Base-by-base conservation (phyloP, 371 early-diverging fungal species). In the Paraphysoderma sedebokerense region DNA sequence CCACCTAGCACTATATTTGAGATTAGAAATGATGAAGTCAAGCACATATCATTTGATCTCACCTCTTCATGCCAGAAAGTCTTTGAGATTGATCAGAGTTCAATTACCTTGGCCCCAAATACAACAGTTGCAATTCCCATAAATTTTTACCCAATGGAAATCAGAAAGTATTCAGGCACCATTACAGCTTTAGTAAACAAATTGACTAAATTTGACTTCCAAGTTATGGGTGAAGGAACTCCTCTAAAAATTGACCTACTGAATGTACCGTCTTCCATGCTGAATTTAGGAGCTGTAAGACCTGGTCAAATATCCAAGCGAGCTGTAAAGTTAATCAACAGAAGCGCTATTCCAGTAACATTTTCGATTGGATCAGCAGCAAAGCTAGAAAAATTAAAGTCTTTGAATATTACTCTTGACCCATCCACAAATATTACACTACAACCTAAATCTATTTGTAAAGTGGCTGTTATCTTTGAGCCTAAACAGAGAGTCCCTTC, bases 281-380 rank as follows among this genome's bases (percentile, higher is more conserved):
- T 71, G 19, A 59, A 63, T 54, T 68, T 72, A 59, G 71, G 73
- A 0, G 62, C 73, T 0, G 49, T 66, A 7, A 46, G 65, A 4
- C 52, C 68, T 23, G 68, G 70, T 19, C 65, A 67, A 26, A 22
- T 46, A 8, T 51, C 54, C 5, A 33, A 40, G 6, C 40, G 52
- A 24, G 24, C 57, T 0, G 22, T 67, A 38, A 66, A 67, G 42
- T 26, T 72, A 29, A 44, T 60, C 32, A 72, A 72, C 52, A 62
- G 57, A 27, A 63, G 68, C 47, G 35, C 52, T 12, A 66, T 72
- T 8, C 57, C 63, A 2, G 63, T 60, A 0, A 46, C 49, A 1
- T 66, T 72, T 31, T 22, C n/a, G 6, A 29, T 72, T 4, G 73
- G 73, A 3, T 52, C 66, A 6, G 19, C 46, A 5, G 13, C 55